Base-by-base conservation (phyloP, 2,329 filamentous ascomycete genomes). In the Trichoderma breve region DNA sequence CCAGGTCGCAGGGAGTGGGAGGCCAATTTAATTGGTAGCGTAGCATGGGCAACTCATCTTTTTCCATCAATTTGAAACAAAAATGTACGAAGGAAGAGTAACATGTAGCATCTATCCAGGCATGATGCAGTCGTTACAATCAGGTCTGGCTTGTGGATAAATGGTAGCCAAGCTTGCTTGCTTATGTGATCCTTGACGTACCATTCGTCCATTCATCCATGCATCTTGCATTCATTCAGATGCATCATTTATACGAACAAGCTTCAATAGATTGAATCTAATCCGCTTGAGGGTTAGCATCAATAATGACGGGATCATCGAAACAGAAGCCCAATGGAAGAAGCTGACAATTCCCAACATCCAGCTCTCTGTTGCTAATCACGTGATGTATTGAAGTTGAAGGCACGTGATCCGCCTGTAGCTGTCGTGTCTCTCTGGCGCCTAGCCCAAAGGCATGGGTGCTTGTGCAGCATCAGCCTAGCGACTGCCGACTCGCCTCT, bases 341-440 rank as follows among this genome's bases (percentile, higher is more conserved):
- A 61, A 61, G 67, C 67, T 70, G 67, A 53, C 57, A 28, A 34
- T 61, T 21, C n/a, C 43, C 43, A 26, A 7, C 21, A 11, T 34
- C 11, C 15, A 15, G 9, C 12, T 43, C 9, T 21, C 53, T 9
- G 3, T 3, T 1, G 1, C 0, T 9, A 15, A 11, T 72, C 71
- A 72, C 71, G 71, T 72, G 71, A 61, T 11, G 21, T 3, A 3
- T 6, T 1, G 15, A 2, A 9, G 43, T 8, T 39, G 18, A 4
- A 15, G 9, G 51, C 79, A 81, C 81, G 81, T 82, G 81, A 80
- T 71, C 73, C 9, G 36, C 65, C 71, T 71, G 43, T 74, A 79
- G 81, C 78, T 82, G 82, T 83, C 83, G 83, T 83, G 82, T 83
- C 80, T 81, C 79, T 77, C 82, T 84, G 83, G 79, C 81, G 83